Conservation (phyloP, 768 basidiomycete species). For the Trametes elegans region DNA sequence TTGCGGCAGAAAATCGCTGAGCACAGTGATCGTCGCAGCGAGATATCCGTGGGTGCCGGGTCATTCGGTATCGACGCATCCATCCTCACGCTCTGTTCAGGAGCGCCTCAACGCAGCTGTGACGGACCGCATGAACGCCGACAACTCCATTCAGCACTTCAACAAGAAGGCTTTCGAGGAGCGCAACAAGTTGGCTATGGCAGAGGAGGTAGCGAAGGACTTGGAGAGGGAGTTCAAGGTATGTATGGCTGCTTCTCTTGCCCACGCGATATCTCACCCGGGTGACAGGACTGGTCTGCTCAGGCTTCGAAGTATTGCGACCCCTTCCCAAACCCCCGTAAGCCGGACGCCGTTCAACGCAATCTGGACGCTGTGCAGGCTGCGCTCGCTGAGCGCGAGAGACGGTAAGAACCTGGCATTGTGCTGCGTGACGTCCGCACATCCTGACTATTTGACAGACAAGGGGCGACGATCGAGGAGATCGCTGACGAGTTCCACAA, state of each 20-base stretch:
- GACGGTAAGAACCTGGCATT: constrained; percentile 39
- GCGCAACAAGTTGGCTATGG: constrained; percentile 40
- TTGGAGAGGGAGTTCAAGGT: constrained; percentile 66
- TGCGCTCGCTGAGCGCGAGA: constrained; percentile 67
- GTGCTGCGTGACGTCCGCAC: neutral
- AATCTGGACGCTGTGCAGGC: constrained; percentile 60
- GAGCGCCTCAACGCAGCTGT: constrained; percentile 48
- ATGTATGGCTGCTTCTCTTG: constrained; percentile 21
- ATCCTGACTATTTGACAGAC: constrained; percentile 38
- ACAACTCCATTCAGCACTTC: constrained; percentile 48
- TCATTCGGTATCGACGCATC: neutral
- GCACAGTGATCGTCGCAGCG: constrained; percentile 45
- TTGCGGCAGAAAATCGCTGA: constrained; percentile 49
- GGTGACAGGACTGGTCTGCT: constrained; percentile 55
- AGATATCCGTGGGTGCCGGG: constrained; percentile 42
- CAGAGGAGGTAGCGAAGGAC: constrained; percentile 46
- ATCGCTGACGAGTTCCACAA: constrained; percentile 71
- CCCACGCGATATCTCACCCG: neutral
- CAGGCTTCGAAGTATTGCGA: constrained; percentile 64
- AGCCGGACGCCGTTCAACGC: constrained; percentile 52
- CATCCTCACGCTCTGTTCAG: constrained; percentile 35
- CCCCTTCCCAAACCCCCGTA: constrained; percentile 56
- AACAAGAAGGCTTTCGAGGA: constrained; percentile 52
- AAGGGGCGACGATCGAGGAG: constrained; percentile 76
- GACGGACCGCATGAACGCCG: constrained; percentile 46